Conservation (phyloP, 2,329 filamentous ascomycete genomes). For the Penicillium palitans region DNA sequence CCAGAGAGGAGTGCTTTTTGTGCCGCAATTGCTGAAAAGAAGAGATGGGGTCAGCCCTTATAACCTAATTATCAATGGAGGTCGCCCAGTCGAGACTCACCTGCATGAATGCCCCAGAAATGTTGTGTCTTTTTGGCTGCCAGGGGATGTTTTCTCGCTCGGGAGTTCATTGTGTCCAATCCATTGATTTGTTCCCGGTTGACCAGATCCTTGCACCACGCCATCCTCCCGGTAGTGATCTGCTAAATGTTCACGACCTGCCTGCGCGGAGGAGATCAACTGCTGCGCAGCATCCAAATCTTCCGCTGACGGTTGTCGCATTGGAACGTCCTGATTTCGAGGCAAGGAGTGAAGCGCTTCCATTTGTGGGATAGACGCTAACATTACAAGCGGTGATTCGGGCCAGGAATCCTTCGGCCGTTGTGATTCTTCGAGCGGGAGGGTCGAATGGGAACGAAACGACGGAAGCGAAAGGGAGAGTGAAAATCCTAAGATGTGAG, state of each 20-base stretch:
- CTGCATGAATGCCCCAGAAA: conserved; percentile 47
- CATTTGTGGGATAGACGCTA: conserved; percentile 41
- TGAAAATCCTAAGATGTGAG: conserved; percentile 16
- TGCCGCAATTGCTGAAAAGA: conserved; percentile 80
- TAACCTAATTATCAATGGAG: not conserved
- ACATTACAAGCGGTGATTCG: conserved; percentile 30
- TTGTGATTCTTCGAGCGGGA: conserved; percentile 11
- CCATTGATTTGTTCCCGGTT: conserved; percentile 15
- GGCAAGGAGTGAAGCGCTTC: conserved; percentile 38
- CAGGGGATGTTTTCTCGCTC: conserved; percentile 35
- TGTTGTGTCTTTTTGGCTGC: conserved; percentile 38
- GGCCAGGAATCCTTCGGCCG: conserved; percentile 6
- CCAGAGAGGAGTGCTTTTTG: conserved; percentile 92
- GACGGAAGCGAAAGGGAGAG: conserved; percentile 18
- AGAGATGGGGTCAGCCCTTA: conserved; percentile 8
- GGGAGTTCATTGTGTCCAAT: conserved; percentile 13
- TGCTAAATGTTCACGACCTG: conserved; percentile 40
- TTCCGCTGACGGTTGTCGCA: conserved; percentile 49
- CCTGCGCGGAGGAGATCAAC: conserved; percentile 49
- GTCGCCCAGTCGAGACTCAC: conserved; percentile 25
- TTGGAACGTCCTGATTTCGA: conserved; percentile 31
- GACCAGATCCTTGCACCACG: conserved; percentile 18
- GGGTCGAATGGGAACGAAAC: conserved; percentile 14
- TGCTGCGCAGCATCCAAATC: conserved; percentile 51
- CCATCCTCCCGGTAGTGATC: conserved; percentile 30